Conservation (phyloP, 805 yeast genomes). For the Ogataea paraovalis region DNA sequence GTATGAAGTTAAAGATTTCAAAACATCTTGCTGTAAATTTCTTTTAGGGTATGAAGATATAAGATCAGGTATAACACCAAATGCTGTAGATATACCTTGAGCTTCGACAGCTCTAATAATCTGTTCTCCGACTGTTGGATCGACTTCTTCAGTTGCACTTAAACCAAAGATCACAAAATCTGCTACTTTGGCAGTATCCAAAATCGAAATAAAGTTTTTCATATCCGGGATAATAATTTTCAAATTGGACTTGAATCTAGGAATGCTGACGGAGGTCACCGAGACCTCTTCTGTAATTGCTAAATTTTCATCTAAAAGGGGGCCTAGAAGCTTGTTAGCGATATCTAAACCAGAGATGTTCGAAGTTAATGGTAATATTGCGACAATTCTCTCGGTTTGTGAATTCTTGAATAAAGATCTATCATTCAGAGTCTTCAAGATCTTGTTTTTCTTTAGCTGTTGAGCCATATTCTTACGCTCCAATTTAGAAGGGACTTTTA, state of each 20-base stretch:
- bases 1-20: conserved; percentile 60
- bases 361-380: conserved; percentile 72
- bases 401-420: conserved; percentile 60
- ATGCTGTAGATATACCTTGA: conserved; percentile 84
- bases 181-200: conserved; percentile 85
- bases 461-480: conserved; percentile 76
- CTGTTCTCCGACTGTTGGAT: conserved; percentile 77
- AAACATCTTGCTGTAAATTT: conserved; percentile 69
- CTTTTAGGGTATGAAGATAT: conserved; percentile 63
- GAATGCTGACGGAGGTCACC: conserved; percentile 48
- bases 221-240: conserved; percentile 72
- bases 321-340: conserved; percentile 45
- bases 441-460: conserved; percentile 74
- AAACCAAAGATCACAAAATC: conserved; percentile 89
- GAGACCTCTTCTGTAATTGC: conserved; percentile 39
- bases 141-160: conserved; percentile 83
- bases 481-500: conserved; percentile 39
- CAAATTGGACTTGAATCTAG: conserved; percentile 70
- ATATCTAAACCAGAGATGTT: conserved; percentile 61
- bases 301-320: conserved; percentile 32
- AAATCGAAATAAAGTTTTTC: conserved; percentile 57
- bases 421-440: conserved; percentile 50
- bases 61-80: conserved; percentile 76
- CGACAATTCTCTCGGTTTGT: conserved; percentile 81
- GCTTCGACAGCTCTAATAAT: conserved; percentile 81